These are phyloP conservation scores for Yamadazyma oceani DNA, from an alignment of 1,139 yeast genomes.

Conservation along the genomic window DNA sequence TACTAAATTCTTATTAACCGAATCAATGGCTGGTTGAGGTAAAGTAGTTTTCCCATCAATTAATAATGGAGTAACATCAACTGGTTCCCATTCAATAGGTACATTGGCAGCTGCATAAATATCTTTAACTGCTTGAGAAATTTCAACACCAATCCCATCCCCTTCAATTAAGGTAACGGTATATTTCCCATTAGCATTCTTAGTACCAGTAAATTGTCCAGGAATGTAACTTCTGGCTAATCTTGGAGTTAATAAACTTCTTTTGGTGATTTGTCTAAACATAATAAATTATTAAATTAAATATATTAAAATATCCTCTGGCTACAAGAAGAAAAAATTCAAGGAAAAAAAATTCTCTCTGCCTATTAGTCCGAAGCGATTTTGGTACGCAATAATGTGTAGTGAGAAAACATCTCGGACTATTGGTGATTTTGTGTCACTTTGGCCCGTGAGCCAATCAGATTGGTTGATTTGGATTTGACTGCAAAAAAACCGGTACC, in stretches of 20 bases:
- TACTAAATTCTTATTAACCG: conserved; percentile 87
- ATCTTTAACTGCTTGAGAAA: conserved; percentile 87
- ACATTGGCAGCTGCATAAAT: conserved; percentile 91
- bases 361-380: conserved; percentile 3
- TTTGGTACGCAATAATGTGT: too few relatives aligned
- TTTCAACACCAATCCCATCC: conserved; percentile 97
- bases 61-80: conserved; percentile 91
- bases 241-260: conserved; percentile 35
- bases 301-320: too few relatives aligned
- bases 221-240: conserved; percentile 48
- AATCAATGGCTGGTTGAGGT: conserved; percentile 88
- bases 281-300: conserved; percentile 19
- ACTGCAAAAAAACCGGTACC: too few relatives aligned
- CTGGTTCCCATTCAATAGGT: conserved; percentile 96
- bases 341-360: conserved; percentile 5
- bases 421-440: conserved; percentile 7
- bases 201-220: conserved; percentile 50
- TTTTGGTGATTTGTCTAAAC: conserved; percentile 46
- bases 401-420: conserved; percentile 4
- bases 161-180: conserved; percentile 97
- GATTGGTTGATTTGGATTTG: not conserved
- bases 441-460: conserved; percentile 5
- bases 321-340: too few relatives aligned
- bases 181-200: conserved; percentile 65
- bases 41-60: conserved; percentile 93